These are phyloP conservation scores for Epichloe amarillans DNA, from an alignment of 2,329 filamentous ascomycete genomes.

Conservation along the genomic window DNA sequence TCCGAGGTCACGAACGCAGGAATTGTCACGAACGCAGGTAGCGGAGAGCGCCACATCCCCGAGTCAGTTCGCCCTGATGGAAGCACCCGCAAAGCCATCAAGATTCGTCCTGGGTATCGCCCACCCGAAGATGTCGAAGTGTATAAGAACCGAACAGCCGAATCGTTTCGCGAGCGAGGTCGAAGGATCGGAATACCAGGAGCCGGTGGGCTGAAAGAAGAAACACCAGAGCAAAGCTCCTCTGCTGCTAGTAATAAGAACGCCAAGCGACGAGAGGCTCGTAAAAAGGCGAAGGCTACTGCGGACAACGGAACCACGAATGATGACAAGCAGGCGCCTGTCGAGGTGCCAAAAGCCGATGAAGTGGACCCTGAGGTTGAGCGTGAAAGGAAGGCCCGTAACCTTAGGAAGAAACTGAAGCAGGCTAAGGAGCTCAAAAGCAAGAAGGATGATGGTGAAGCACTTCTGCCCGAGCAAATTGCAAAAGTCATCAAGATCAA, in stretches of 20 bases:
- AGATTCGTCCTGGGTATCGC: slow-evolving; percentile 82
- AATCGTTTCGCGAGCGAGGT: slow-evolving; percentile 67
- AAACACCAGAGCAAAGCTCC: slow-evolving; percentile 32
- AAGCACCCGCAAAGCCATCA: slow-evolving; percentile 84
- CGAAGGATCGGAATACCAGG: slow-evolving; percentile 55
- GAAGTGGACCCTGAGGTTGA: slow-evolving; percentile 57
- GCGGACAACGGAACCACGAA: slow-evolving; percentile 51
- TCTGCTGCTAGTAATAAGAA: slow-evolving; percentile 63
- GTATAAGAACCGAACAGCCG: slow-evolving; percentile 86
- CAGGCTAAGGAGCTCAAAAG: slow-evolving; percentile 82
- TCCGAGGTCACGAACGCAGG: slow-evolving; percentile 47
- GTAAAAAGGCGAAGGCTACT: slow-evolving; percentile 39
- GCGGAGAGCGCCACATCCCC: slow-evolving; percentile 79
- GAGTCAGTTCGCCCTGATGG: slow-evolving; percentile 78
- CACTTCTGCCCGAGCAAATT: slow-evolving; percentile 82
- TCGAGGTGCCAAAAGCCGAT: slow-evolving; percentile 20
- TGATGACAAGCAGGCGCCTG: slow-evolving; percentile 21
- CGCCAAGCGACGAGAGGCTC: slow-evolving; percentile 55
- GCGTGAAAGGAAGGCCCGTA: slow-evolving; percentile 84
- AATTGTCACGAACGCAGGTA: slow-evolving; percentile 61
- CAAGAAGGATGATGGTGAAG: slow-evolving; percentile 80
- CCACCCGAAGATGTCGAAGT: slow-evolving; percentile 92
- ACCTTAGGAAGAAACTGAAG: slow-evolving; percentile 85
- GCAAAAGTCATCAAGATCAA: slow-evolving; percentile 97
- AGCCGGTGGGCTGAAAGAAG: slow-evolving; percentile 44